Evolutionary conservation across 2,329 filamentous ascomycete species (phyloP), one percentile per base, ranked within the genome.

Genomic region (Chaetomiaceae sp.): DNA sequence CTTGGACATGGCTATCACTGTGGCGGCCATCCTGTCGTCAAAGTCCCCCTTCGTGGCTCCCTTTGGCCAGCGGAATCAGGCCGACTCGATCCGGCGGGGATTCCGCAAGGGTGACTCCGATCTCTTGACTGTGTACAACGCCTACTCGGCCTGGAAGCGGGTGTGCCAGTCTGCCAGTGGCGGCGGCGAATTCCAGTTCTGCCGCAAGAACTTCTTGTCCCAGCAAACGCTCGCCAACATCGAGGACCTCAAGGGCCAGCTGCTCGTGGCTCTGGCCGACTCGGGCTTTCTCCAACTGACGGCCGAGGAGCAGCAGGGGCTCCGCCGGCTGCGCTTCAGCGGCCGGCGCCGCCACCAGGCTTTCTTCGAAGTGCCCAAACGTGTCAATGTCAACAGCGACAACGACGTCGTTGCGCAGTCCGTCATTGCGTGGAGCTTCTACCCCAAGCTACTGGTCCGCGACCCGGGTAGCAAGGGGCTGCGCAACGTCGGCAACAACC

Each of bases 41-140:
- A 98, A 97, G 62, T 95, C 90, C 0, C 93, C 91, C 0, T 97
- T 97, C 63, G 76, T 91, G 1, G 85, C 86, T 2, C 86, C 90
- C 0, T 88, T 95, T 63, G 87, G 88, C 2, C 85, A 89, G 38
- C 83, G 86, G 42, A 76, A 82, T 33, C 88, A 95, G 60, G 88
- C 88, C 29, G 86, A 96, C 56, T 79, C 83, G 18, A 85, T 88
- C 1, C 79, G 88, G 2, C 75, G 85, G 48, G 79, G 79, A 4
- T 98, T 95, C 69, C 84, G 85, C 52, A 81, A 85, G 57, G 84
- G 88, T 18, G 88, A 96, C 63, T 97, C 93, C 0, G 93, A 98
- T 62, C 74, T 97, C 1, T 72, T 97, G 10, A 97, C 93, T 0
- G 78, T 89, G 1, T 97, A 95, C 70, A 95, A 96, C 61, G 93